Base-by-base conservation (phyloP, 176 grass and related monocot genomes). In the Saccharum spontaneum region DNA sequence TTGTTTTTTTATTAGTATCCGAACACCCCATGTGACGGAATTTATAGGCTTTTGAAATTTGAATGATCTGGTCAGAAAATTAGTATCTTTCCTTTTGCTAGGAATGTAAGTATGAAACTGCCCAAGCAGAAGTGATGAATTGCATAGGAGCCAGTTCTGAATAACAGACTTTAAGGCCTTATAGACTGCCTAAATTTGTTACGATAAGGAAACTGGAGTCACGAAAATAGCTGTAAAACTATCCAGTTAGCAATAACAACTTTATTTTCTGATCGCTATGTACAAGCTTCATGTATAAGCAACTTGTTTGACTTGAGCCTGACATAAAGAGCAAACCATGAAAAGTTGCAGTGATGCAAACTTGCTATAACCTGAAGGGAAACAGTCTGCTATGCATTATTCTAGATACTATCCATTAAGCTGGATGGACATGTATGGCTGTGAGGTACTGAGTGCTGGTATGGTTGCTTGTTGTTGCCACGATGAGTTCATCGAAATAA, bases 401-500 rank as follows among this genome's bases (percentile, higher is more conserved):
- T 4, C 14, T n/a, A 26, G 10, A 72, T 45, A 72, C 22, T 24
- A 6, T 28, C 34, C 7, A 60, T 40, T 77, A 26, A 62, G 22
- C 55, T 62, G 22, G 22, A 30, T 78, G 14, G 7, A 18, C 15
- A 44, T 79, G n/a, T 30, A 45, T 7, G 14, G 76, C 59, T 1
- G 76, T 79, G 41, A 20, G 23, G 57, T 79, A 79, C 8, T 11
- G 14, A 44, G 76, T 79, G 38, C 7, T 26, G 59, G 7, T 64
- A 17, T 1, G 12, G 23, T 45, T 65, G 37, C 4, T 78, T 63
- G n/a, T 18, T 63, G 39, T 11, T 8, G 38, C 14, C 12, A 78
- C 7, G 22, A 79, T 79, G 20, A 23, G 77, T 66, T 66, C 77
- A 22, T 66, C 7, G 17, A 79, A 79, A 67, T 66, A 79, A 46